phyloP scores from a whole-genome alignment of 2,329 filamentous ascomycete species.

The Alternaria rosae region DNA sequence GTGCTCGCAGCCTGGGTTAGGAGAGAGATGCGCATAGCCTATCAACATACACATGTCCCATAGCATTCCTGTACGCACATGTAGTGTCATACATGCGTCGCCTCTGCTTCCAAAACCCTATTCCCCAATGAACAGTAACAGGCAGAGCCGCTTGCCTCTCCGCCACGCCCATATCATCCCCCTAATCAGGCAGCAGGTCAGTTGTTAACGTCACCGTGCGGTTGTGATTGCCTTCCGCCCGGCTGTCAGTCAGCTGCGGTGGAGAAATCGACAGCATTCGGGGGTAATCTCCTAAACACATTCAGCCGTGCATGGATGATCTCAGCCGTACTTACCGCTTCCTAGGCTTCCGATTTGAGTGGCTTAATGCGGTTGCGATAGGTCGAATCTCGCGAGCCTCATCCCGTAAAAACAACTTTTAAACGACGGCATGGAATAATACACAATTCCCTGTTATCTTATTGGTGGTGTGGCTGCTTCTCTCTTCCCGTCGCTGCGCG shows the following conservation, averaged over 20 bases:
- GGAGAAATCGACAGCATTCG: no score
- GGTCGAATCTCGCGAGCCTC: background rate
- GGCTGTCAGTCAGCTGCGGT: background rate
- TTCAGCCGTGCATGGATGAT: background rate
- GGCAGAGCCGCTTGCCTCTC: background rate
- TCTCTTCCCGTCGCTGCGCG: no score
- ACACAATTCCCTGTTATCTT: no score
- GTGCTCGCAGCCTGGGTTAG: background rate
- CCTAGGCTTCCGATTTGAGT: background rate
- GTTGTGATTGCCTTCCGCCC: background rate
- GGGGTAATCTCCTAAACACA: background rate
- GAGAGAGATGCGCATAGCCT: background rate
- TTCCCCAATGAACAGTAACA: background rate
- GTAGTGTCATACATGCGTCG: background rate
- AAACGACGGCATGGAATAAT: no score
- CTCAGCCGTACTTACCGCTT: background rate
- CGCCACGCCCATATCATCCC: background rate
- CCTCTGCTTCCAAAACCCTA: no score
- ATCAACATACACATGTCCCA: no score
- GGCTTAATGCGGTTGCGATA: background rate
- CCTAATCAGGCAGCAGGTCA: background rate
- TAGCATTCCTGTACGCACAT: background rate
- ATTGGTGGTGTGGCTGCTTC: no score
- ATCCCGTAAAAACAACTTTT: no score
- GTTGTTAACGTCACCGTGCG: background rate